A percentile compares a stretch with the other conserved stretches of the same genome.
These are phyloP conservation scores for Glomus cerebriforme DNA, from an alignment of 192 early-diverging fungal species.

Conservation along the genomic window DNA sequence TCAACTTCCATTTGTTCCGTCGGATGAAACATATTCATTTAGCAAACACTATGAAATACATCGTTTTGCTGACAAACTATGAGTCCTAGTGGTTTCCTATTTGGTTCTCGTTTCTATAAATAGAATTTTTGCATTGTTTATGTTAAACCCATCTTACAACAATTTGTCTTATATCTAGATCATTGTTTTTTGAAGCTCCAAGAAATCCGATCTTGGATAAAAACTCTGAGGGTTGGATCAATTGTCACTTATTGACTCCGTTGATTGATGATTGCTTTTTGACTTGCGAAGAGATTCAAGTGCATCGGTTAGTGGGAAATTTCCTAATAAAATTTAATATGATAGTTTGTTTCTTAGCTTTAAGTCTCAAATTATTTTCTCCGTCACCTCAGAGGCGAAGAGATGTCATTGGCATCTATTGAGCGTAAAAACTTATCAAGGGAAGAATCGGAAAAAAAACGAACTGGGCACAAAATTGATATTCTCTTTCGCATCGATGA, in stretches of 20 bases:
- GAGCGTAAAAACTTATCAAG: slow-evolving; percentile 13
- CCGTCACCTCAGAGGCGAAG: neutral
- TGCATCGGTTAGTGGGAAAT: neutral
- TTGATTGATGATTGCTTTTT: slow-evolving; percentile 20
- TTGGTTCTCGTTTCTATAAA: slow-evolving; percentile 6
- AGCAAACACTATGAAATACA: slow-evolving; percentile 22
- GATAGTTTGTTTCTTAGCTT: neutral
- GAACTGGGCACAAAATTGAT: slow-evolving; percentile 20
- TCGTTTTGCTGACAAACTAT: slow-evolving; percentile 25
- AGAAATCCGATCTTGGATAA: neutral
- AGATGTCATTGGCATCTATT: slow-evolving; percentile 21
- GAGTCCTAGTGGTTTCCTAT: too few relatives aligned
- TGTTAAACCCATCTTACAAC: neutral
- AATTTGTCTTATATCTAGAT: slow-evolving; percentile 4
- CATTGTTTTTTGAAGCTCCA: slow-evolving; percentile 19
- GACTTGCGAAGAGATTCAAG: slow-evolving; percentile 20
- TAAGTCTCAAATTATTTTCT: neutral
- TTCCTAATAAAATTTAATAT: neutral
- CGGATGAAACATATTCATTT: slow-evolving; percentile 19
- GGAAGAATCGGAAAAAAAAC: slow-evolving; percentile 17
- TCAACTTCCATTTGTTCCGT: slow-evolving; percentile 13
- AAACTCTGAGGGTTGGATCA: slow-evolving; percentile 10
- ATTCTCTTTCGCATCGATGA: slow-evolving; percentile 24
- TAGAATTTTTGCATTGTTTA: slow-evolving; percentile 27
- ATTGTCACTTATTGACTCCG: slow-evolving; percentile 8